These are phyloP conservation scores for Gymnopus androsaceus DNA, from an alignment of 1,284 basidiomycete species.

Conservation along the genomic window DNA sequence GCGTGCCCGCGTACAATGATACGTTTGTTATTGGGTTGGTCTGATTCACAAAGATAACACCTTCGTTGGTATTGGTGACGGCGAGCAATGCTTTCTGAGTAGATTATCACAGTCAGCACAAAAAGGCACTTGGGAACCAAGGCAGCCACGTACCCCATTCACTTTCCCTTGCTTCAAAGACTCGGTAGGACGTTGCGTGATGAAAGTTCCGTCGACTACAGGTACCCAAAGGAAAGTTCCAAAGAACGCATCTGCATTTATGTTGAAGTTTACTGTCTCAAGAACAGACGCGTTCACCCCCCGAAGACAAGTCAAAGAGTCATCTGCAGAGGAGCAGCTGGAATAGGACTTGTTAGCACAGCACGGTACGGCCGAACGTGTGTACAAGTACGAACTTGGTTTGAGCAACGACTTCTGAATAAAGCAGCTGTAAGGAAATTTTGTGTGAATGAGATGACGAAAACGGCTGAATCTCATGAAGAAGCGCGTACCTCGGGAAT, in stretches of 20 bases:
- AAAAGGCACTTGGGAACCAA: neutral
- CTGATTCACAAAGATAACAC: constrained; percentile 31
- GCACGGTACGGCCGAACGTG: too few relatives aligned
- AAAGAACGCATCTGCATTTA: constrained; percentile 31
- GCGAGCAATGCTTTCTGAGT: constrained; percentile 28
- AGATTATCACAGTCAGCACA: neutral
- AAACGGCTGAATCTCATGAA: too few relatives aligned
- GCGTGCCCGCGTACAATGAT: constrained; percentile 22
- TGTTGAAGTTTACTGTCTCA: constrained; percentile 26
- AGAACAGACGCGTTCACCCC: constrained; percentile 23
- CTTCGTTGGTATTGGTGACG: constrained; percentile 35
- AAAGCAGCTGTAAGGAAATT: constrained; percentile 16
- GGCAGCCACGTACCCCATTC: constrained; percentile 24
- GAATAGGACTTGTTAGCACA: neutral
- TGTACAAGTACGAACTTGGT: constrained; percentile 13
- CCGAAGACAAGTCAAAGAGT: constrained; percentile 24
- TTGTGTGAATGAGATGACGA: too few relatives aligned
- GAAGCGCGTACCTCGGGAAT: constrained; percentile 41
- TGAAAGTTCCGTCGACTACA: constrained; percentile 39
- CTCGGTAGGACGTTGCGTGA: constrained; percentile 33
- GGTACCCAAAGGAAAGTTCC: constrained; percentile 35
- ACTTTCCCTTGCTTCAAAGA: constrained; percentile 28
- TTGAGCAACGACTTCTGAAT: constrained; percentile 19
- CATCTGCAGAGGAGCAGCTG: constrained; percentile 5
- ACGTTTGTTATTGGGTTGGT: constrained; percentile 18